These are phyloP conservation scores for Cercophora newfieldiana DNA, from an alignment of 495 filamentous ascomycete species.

Conservation along the genomic window DNA sequence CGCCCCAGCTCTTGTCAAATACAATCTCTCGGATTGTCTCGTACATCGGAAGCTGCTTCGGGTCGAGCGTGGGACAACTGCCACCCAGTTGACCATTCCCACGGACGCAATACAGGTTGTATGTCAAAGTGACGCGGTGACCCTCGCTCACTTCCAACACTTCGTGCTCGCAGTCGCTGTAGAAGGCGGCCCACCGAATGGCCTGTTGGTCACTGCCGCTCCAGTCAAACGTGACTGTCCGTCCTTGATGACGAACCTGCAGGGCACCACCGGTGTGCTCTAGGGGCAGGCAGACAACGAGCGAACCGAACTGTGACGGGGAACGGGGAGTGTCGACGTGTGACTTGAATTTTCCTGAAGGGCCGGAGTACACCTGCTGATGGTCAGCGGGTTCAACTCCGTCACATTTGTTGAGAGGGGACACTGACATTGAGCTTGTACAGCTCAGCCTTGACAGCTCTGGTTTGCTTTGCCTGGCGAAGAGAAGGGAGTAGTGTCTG, in stretches of 20 bases:
- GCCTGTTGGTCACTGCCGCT: conserved; percentile 12
- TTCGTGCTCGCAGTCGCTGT: conserved; percentile 62
- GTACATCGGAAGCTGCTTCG: conserved; percentile 10
- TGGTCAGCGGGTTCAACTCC: conserved; percentile 11
- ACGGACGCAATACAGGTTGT: conserved; percentile 50
- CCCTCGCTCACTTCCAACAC: conserved; percentile 54
- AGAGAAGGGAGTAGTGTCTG: conserved; percentile 50
- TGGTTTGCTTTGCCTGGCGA: background rate
- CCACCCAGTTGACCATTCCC: conserved; percentile 8
- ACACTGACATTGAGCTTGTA: conserved; percentile 57
- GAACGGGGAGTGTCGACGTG: conserved; percentile 59
- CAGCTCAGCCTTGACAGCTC: conserved; percentile 45
- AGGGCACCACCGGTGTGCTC: conserved; percentile 45
- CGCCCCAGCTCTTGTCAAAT: conserved; percentile 16
- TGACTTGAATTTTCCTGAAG: conserved; percentile 51
- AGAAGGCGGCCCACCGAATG: conserved; percentile 62
- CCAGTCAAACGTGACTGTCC: conserved; percentile 49
- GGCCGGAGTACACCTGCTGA: conserved; percentile 47
- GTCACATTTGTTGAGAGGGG: conserved; percentile 7
- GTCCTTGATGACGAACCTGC: conserved; percentile 35
- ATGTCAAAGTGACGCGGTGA: conserved; percentile 58
- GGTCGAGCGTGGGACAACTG: background rate
- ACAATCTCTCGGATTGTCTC: background rate
- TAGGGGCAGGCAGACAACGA: conserved; percentile 57
- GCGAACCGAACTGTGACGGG: conserved; percentile 51